Conservation (phyloP, 345 rosid species). For the Murraya paniculata region DNA sequence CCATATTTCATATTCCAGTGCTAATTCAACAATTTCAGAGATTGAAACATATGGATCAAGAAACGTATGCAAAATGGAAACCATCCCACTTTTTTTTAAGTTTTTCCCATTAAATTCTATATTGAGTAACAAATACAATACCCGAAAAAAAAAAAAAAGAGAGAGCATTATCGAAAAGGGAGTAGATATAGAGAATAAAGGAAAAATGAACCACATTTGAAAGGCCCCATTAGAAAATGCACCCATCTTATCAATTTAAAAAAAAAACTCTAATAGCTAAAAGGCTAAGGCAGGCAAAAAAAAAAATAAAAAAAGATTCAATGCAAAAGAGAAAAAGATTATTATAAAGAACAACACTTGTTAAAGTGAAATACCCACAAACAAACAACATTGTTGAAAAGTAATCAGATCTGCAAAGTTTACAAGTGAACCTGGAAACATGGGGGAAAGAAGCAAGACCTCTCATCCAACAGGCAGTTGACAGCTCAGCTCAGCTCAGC, state of each 20-base stretch:
- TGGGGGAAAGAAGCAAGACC: background rate
- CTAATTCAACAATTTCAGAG: background rate
- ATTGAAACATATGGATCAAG: too few species aligned
- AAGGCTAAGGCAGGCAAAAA: conserved; percentile 8
- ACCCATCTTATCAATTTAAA: background rate
- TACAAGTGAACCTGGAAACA: background rate
- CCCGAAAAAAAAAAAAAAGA: conserved; percentile 13
- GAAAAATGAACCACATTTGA: conserved; percentile 32
- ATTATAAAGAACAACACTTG: too few species aligned
- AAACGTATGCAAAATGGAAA: too few species aligned
- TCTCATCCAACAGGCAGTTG: background rate
- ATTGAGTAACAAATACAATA: background rate
- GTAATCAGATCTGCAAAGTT: conserved; percentile 20
- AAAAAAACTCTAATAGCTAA: background rate
- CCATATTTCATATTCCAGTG: background rate
- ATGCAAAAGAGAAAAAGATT: background rate
- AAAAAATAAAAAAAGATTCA: conserved; percentile 1
- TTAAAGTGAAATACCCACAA: too few species aligned
- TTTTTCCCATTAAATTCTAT: background rate
- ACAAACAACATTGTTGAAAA: background rate
- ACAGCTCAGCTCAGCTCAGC: background rate
- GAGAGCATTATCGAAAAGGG: conserved; percentile 24
- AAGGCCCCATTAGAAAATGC: conserved; percentile 23
- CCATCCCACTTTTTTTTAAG: background rate
- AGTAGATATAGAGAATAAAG: conserved; percentile 31